These are phyloP conservation scores for Scleroderma bovista DNA, from an alignment of 768 basidiomycete species.

Conservation along the genomic window DNA sequence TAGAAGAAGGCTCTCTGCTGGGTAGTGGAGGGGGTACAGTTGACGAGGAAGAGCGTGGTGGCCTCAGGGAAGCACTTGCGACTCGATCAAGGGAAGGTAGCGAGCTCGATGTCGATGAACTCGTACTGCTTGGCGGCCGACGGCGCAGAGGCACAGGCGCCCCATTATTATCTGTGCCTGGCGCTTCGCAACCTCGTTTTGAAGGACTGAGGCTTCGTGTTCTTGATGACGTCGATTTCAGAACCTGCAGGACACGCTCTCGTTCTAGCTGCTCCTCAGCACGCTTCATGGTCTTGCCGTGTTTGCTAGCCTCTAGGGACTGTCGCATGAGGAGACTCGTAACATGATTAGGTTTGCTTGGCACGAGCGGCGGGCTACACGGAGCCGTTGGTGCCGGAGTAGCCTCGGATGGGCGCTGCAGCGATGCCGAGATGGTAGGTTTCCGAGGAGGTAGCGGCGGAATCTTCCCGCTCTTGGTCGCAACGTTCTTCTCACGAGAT, in stretches of 20 bases:
- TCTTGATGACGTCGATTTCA: slow-evolving; percentile 53
- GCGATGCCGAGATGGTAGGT: slow-evolving; percentile 17
- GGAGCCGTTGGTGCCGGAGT: slow-evolving; percentile 1
- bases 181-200: slow-evolving; percentile 12
- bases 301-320: slow-evolving; percentile 67
- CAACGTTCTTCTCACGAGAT: slow-evolving; percentile 8
- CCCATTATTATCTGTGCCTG: slow-evolving; percentile 15
- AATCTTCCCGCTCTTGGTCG: slow-evolving; percentile 13
- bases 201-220: slow-evolving; percentile 29
- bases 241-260: slow-evolving; percentile 63
- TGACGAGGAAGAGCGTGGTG: slow-evolving; percentile 5
- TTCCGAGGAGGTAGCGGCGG: slow-evolving; percentile 34
- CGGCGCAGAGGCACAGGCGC: slow-evolving; percentile 31
- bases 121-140: slow-evolving; percentile 26
- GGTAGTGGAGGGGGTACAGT: slow-evolving; percentile 19
- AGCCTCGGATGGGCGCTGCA: slow-evolving; percentile 18
- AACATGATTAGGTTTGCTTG: slow-evolving; percentile 35
- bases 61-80: slow-evolving; percentile 30
- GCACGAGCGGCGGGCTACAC: slow-evolving; percentile 17
- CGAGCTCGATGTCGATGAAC: slow-evolving; percentile 31
- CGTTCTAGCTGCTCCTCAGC: slow-evolving; percentile 64
- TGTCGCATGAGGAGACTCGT: slow-evolving; percentile 68
- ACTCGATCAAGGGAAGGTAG: slow-evolving; percentile 38
- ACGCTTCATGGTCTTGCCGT: slow-evolving; percentile 63
- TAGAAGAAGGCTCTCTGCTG: slow-evolving; percentile 11